phyloP scores from a whole-genome alignment of 1,139 yeast species.

The Yamadazyma trypodendri region DNA sequence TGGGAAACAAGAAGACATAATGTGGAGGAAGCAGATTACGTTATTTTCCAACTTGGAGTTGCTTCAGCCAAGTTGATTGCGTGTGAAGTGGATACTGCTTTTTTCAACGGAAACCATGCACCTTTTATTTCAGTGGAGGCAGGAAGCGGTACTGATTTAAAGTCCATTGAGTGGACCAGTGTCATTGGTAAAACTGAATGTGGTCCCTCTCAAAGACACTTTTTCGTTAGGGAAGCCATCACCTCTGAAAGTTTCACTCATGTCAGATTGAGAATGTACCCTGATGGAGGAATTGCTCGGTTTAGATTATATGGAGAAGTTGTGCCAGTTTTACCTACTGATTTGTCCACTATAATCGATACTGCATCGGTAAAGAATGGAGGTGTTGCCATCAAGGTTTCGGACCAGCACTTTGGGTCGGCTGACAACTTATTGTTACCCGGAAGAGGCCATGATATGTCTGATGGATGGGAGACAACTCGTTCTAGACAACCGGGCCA shows the following conservation, averaged over 20 bases:
- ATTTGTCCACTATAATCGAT: constrained; percentile 52
- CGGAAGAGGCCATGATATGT: constrained; percentile 94
- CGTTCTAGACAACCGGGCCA: constrained; percentile 83
- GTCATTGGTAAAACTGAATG: constrained; percentile 73
- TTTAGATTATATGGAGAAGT: constrained; percentile 86
- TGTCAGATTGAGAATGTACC: constrained; percentile 84
- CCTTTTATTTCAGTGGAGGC: constrained; percentile 88
- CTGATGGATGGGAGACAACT: constrained; percentile 98
- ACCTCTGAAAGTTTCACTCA: constrained; percentile 71
- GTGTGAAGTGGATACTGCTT: constrained; percentile 89
- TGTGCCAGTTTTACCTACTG: constrained; percentile 56
- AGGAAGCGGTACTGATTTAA: constrained; percentile 36
- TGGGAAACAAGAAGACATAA: constrained; percentile 98
- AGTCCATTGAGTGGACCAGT: constrained; percentile 59
- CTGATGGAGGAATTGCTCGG: constrained; percentile 97
- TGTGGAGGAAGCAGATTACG: constrained; percentile 81
- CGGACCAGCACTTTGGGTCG: constrained; percentile 92
- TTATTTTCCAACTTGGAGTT: constrained; percentile 78
- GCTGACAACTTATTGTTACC: constrained; percentile 87
- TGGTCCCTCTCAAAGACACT: constrained; percentile 86
- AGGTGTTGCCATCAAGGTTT: constrained; percentile 77
- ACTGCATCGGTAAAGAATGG: constrained; percentile 84
- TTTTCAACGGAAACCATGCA: constrained; percentile 92
- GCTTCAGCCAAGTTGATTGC: constrained; percentile 76
- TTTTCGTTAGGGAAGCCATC: constrained; percentile 59